Percentiles rank a stretch among this genome's conserved stretches.
These are phyloP conservation scores for Juncus inflexus DNA, from an alignment of 176 grass and related monocot genomes.

Conservation along the genomic window DNA sequence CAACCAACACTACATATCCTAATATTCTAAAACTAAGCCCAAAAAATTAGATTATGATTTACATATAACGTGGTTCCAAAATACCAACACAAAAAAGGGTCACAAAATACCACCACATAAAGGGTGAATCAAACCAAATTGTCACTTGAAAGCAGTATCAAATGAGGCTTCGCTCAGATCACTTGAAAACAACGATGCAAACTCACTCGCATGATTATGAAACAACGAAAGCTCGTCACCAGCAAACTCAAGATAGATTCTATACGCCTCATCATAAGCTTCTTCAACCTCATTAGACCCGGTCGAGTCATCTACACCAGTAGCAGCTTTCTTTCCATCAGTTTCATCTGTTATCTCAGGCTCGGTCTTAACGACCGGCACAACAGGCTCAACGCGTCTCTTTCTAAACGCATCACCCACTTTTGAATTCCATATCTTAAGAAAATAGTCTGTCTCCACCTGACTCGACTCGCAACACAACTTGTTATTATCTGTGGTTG, in stretches of 20 bases:
- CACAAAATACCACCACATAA: conserved; percentile 7
- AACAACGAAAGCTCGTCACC: conserved; percentile 61
- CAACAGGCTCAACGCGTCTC: background rate
- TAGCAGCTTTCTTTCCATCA: conserved; percentile 7
- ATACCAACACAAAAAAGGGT: conserved; percentile 9
- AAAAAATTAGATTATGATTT: conserved; percentile 1
- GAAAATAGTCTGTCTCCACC: conserved; percentile 55
- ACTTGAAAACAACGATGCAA: conserved; percentile 39
- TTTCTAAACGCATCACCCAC: conserved; percentile 71
- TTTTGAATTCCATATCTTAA: conserved; percentile 91
- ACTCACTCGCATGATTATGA: conserved; percentile 41
- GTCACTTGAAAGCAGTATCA: conserved; percentile 61
- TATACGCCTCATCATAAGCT: conserved; percentile 57
- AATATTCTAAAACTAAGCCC: conserved; percentile 17
- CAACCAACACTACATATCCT: conserved; percentile 4
- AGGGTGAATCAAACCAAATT: background rate
- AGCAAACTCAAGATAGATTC: conserved; percentile 57
- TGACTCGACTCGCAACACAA: background rate
- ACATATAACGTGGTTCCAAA: background rate
- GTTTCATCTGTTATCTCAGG: conserved; percentile 29
- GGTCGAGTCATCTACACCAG: conserved; percentile 51
- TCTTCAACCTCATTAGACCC: conserved; percentile 37
- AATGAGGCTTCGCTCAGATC: conserved; percentile 41
- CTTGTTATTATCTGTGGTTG: conserved; percentile 26
- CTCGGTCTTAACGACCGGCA: background rate